These are phyloP conservation scores for Magnolia officinalis DNA, from an alignment of 164 flowering plant species.

Conservation along the genomic window DNA sequence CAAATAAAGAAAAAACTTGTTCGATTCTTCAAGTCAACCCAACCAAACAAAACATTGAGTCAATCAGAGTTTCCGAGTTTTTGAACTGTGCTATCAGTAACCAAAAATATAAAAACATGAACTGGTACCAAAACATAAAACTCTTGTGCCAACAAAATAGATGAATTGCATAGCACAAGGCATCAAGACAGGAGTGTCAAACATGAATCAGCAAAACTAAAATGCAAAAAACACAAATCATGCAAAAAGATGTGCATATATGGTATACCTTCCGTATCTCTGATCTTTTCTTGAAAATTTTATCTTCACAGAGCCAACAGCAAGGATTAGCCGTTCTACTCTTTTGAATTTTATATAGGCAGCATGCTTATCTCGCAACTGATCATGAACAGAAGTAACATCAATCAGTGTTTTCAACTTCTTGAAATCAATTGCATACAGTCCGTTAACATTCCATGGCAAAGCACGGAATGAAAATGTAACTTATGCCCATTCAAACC, in stretches of 20 bases:
- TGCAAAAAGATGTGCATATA: neutral
- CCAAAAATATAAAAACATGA: too few relatives aligned
- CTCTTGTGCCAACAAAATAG: too few relatives aligned
- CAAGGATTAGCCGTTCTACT: slow-evolving; percentile 41
- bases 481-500: too few relatives aligned
- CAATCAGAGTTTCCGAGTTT: too few relatives aligned
- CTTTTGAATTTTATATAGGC: slow-evolving; percentile 36
- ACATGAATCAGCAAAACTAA: neutral
- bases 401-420: neutral
- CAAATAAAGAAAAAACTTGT: too few relatives aligned
- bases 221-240: neutral
- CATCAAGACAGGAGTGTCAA: neutral
- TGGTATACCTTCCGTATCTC: slow-evolving; percentile 10
- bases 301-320: slow-evolving; percentile 39
- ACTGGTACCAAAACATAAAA: too few relatives aligned
- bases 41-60: too few relatives aligned
- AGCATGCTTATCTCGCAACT: slow-evolving; percentile 31
- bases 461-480: too few relatives aligned
- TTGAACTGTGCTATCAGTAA: too few relatives aligned
- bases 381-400: slow-evolving; percentile 1
- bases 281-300: slow-evolving; percentile 46
- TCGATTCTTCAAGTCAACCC: too few relatives aligned
- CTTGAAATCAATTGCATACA: too few relatives aligned
- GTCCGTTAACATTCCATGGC: too few relatives aligned
- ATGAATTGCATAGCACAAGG: neutral